A percentile compares a stretch with the other conserved stretches of the same genome.
These are phyloP conservation scores for Zygosaccharomyces rouxii DNA, from an alignment of 805 yeast species.

Conservation along the genomic window DNA sequence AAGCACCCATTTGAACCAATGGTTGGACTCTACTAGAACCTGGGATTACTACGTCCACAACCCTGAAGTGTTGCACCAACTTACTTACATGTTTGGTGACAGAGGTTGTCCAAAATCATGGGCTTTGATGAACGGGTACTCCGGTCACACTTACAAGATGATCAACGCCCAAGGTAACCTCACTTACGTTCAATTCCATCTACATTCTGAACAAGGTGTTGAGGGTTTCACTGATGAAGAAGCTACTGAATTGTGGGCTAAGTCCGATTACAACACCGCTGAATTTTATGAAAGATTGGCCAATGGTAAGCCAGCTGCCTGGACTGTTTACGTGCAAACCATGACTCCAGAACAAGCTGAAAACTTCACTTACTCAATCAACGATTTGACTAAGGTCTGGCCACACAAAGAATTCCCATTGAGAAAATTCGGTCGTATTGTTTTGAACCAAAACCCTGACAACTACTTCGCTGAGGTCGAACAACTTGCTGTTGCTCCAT, in stretches of 20 bases:
- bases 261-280: constrained; percentile 44
- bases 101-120: constrained; percentile 55
- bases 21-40: constrained; percentile 44
- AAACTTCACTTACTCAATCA: constrained; percentile 69
- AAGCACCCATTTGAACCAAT: constrained; percentile 40
- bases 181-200: constrained; percentile 55
- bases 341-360: constrained; percentile 77
- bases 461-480: constrained; percentile 49
- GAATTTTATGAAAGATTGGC: constrained; percentile 44
- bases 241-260: constrained; percentile 43
- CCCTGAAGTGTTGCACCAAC: constrained; percentile 55
- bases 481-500: constrained; percentile 65
- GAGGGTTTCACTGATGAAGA: constrained; percentile 43
- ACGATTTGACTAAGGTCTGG: constrained; percentile 88
- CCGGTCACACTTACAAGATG: constrained; percentile 62
- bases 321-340: constrained; percentile 52
- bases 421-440: constrained; percentile 65
- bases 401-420: constrained; percentile 80
- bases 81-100: constrained; percentile 53
- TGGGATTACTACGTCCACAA: constrained; percentile 58
- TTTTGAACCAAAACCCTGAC: constrained; percentile 50
- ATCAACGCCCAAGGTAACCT: constrained; percentile 46
- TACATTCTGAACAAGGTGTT: constrained; percentile 48
- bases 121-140: constrained; percentile 57
- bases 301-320: constrained; percentile 46